Base-by-base conservation (phyloP, 495 filamentous ascomycete species). In the Neohortaea acidophila region DNA sequence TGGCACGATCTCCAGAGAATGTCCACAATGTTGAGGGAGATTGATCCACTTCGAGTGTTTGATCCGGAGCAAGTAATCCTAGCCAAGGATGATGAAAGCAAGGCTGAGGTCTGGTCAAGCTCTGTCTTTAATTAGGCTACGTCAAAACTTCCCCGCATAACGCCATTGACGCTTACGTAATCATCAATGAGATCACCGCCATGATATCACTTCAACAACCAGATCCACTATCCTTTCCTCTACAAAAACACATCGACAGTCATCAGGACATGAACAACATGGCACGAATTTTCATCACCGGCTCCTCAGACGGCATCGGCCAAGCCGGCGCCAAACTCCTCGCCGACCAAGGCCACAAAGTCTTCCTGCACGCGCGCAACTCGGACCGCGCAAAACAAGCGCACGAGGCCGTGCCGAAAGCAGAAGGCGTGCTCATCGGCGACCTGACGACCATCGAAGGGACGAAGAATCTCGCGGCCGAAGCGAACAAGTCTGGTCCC, bases 281-380 rank as follows among this genome's bases (percentile, higher is more conserved):
- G 67, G 60, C 56, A 2, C 68, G 68, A 10, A 66, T 74, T 42
- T 67, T 73, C 53, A 70, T 75, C 31, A 75, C 70, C 9, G 54
- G 54, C 20, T 44, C 40, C 17, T 36, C 33, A 26, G 52, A 55
- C 43, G 70, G 70, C 43, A 62, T 74, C 20, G 72, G 70, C 41
- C 64, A 56, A 24, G 57, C 60, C 3, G 59, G 64, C 0, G 72
- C 70, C 28, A 64, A 64, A 41, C 39, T 54, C 21, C 68, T 76
- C 19, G 34, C 65, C 29, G 52, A 64, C 2, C 58, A 60, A 23
- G 69, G 71, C 29, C 69, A 76, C 53, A 49, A 59, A 3, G 70
- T 76, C 36, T 60, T 65, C 36, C 60, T 75, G 0, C 72, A 77
- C 48, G 71, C 69, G 1, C 67, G 69, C 34, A 73, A 66, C 54